Conservation (phyloP, 2,329 filamentous ascomycete species). For the Gnomoniopsis smithogilvyi region DNA sequence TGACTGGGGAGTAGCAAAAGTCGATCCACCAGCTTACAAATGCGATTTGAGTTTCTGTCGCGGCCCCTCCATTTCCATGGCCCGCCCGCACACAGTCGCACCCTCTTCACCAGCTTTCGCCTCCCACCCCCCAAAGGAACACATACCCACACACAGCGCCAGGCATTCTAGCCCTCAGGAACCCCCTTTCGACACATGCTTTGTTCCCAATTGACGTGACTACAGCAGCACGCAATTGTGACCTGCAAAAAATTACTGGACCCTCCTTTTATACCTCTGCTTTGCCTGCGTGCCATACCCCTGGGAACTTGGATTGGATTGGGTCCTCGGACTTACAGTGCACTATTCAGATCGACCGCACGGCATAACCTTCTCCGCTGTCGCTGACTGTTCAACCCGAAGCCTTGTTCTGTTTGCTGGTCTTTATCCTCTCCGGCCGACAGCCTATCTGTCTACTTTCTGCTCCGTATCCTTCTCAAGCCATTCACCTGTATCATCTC, state of each 20-base stretch:
- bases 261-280: neutral
- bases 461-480: neutral
- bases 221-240: too few relatives aligned
- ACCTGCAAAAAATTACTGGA: neutral
- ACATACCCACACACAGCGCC: neutral
- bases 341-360: neutral
- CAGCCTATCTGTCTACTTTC: neutral
- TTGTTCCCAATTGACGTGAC: neutral
- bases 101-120: neutral
- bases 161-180: too few relatives aligned
- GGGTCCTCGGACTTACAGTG: neutral
- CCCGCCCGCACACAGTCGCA: neutral
- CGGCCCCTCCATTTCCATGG: neutral
- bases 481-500: neutral
- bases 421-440: neutral
- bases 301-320: neutral
- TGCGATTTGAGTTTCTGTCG: neutral
- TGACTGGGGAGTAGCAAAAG: neutral
- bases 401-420: neutral
- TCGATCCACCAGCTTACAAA: neutral
- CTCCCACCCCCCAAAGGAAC: neutral
- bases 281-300: neutral
- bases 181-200: neutral
- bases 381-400: neutral
- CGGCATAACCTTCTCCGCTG: neutral